Evolutionary conservation across 345 rosid genomes (phyloP).

Genomic region (Populus pruinosa): DNA sequence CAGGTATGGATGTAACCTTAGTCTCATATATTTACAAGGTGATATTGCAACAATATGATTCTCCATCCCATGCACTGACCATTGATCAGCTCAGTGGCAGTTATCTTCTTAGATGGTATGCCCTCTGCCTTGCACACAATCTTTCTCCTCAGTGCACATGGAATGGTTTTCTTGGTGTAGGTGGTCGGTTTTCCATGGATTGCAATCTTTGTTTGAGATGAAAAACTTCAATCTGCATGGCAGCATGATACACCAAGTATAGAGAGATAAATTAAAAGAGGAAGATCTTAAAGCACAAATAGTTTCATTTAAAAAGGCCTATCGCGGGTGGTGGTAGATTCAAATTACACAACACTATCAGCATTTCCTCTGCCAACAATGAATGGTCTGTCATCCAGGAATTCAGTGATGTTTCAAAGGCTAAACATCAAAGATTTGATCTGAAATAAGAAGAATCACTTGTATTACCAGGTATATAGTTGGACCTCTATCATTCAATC

Average conservation of each 20-base stretch:
- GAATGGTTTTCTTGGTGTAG: constrained; percentile 75
- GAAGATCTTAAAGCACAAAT: neutral
- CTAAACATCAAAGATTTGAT: neutral
- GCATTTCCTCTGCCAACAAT: no score
- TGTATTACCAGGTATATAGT: neutral
- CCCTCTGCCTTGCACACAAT: neutral
- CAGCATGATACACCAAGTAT: neutral
- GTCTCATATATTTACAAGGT: neutral
- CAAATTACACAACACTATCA: neutral
- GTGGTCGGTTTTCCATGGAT: constrained; percentile 74
- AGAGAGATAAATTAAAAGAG: neutral
- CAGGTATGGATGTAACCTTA: neutral
- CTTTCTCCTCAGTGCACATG: constrained; percentile 39
- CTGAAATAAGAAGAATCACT: neutral
- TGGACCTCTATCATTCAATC: neutral
- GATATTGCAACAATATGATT: neutral
- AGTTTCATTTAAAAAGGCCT: neutral
- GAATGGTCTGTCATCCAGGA: neutral
- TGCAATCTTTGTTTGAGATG: constrained; percentile 94
- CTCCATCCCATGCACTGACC: neutral
- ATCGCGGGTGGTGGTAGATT: neutral
- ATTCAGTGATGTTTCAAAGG: neutral
- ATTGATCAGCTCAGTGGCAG: neutral
- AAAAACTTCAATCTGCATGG: constrained; percentile 83
- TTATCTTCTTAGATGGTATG: neutral